Evolutionary conservation across 2,329 filamentous ascomycete genomes (phyloP).

Genomic region (Apiospora phragmitis): DNA sequence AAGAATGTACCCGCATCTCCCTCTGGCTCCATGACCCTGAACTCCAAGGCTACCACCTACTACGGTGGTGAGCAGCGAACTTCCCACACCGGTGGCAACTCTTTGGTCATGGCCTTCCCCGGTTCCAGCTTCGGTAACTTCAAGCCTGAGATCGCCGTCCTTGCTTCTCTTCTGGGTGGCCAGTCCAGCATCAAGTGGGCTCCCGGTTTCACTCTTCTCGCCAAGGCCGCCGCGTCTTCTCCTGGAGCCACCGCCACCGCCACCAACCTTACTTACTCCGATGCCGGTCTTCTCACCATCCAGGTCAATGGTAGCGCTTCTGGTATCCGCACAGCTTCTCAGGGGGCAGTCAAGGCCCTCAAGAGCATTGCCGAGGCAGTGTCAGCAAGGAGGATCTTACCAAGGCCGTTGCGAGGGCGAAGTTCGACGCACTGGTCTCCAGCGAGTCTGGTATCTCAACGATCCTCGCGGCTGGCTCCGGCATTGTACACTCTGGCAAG

Average conservation of each 20-base stretch:
- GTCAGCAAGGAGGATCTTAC: constrained; percentile 82
- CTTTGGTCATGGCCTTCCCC: constrained; percentile 88
- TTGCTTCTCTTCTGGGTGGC: constrained; percentile 86
- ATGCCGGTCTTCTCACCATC: constrained; percentile 86
- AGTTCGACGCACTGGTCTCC: constrained; percentile 85
- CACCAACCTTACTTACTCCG: constrained; percentile 83
- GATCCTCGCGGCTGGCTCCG: constrained; percentile 80
- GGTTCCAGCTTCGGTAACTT: constrained; percentile 78
- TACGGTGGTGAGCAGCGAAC: constrained; percentile 93
- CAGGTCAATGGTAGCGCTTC: constrained; percentile 74
- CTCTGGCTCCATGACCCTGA: constrained; percentile 53
- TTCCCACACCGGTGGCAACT: constrained; percentile 73
- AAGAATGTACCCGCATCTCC: constrained; percentile 61
- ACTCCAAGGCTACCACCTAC: constrained; percentile 75
- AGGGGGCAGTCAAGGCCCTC: constrained; percentile 76
- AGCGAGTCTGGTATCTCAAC: constrained; percentile 77
- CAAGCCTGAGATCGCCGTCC: constrained; percentile 88
- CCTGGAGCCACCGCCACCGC: constrained; percentile 70
- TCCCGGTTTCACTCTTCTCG: constrained; percentile 84
- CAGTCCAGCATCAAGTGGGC: constrained; percentile 95
- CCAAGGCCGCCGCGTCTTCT: constrained; percentile 71
- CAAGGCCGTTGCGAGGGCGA: constrained; percentile 91
- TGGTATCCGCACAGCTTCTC: constrained; percentile 72
- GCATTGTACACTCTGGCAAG: constrained; percentile 79
- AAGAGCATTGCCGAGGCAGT: constrained; percentile 75